Evolutionary conservation across 805 yeast species (phyloP), one percentile per base, ranked within the genome.

Genomic region (Cyberlindnera mississippiensis): DNA sequence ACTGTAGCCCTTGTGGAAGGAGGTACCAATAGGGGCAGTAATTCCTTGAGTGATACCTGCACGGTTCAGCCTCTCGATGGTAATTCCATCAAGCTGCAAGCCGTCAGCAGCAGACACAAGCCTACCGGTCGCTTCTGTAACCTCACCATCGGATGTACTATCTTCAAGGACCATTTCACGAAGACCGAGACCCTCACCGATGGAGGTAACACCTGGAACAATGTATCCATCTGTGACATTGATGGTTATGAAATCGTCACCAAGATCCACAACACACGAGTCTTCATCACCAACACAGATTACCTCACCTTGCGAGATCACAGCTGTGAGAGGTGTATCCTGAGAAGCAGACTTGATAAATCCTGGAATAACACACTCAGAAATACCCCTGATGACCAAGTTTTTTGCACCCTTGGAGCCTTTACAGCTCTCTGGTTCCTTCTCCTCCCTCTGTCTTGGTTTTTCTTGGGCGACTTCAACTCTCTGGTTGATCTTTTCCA

Each of bases 101-200:
- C 43, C 43, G 27, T 40, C 43, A 18, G 43, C 43, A n/a, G 43
- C 43, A 15, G 43, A 29, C 6, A 40, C 36, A 7, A 40, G 19
- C 15, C 30, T 33, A 36, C 18, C 16, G 19, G 24, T 20, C 24
- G 24, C 6, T 9, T 29, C 36, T 7, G 15, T 12, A 20, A 35
- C 35, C 2, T 14, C 18, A 6, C 43, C 43, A 40, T 40, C 43
- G 5, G 29, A 18, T 16, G 43, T 40, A 5, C 35, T 18, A 10
- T 29, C 39, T 30, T 40, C 43, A 12, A 35, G 15, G 4, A 30
- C 43, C 39, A 40, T 40, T 19, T 40, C 43, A 8, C 39, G 20
- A 4, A 40, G 39, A 18, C 39, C 43, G 26, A 40, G 22, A 14
- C 43, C 43, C 30, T 40, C 43, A 9, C 36, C 31, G 14, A 35